Evolutionary conservation across 2,329 filamentous ascomycete species (phyloP), one percentile per base, ranked within the genome.

Genomic region (Zasmidium citrigriseum): DNA sequence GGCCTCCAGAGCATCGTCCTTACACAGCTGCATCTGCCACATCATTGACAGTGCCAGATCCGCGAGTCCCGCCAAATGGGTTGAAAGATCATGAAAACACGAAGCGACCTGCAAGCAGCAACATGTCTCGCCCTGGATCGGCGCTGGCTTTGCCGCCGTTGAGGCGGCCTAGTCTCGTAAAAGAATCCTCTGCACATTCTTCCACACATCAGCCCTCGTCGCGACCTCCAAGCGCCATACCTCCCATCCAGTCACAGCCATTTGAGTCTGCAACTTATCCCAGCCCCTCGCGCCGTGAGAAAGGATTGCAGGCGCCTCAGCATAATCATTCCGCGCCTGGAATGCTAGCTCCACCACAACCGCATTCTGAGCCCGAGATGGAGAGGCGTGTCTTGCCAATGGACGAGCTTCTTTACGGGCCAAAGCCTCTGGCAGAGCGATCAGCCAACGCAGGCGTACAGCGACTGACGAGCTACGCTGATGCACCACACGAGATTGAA

Each of bases 71-170:
- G 34, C 18, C 34, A n/a, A 7, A 16, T 9, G 16, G 34, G 4
- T 41, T 41, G 34, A 38, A 46, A 29, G 38, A 46, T 10, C 10
- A 46, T 20, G 41, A 54, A 12, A 24, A 27, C 9, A 18, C 21
- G 2, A 27, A 27, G 52, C 22, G 46, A 20, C 22, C 23, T 29
- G 52, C 14, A 10, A 56, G 27, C 41, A 46, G 22, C 34, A 38
- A 46, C 46, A 27, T 14, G 46, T 56, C 46, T 29, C 54, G 54
- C 14, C 54, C 53, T 10, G 27, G 46, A 41, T 55, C 59, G 45
- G 58, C 58, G 46, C 51, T 61, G n/a, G 54, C 71, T 20, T 63
- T 76, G 16, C 70, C 73, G 38, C 73, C 75, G 7, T 65, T 78
- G 3, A 59, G 54, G 44, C 53, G 46, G 38, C 45, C 54, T 9